Evolutionary conservation across 129 eudicot genomes (phyloP).

Genomic region (Artemisia annua): DNA sequence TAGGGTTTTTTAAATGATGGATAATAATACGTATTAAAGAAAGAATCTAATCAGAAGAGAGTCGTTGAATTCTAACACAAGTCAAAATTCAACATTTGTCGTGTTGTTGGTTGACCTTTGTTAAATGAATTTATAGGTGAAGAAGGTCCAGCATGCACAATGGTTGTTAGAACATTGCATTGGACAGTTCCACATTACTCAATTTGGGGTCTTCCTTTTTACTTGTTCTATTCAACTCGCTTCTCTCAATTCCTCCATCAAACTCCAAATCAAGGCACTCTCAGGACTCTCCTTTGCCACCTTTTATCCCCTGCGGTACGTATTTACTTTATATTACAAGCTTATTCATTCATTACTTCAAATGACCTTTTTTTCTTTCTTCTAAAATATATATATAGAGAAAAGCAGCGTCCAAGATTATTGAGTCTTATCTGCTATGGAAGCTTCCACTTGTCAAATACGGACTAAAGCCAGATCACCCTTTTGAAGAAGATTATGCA

Average conservation of each 20-base stretch:
- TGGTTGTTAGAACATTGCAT: constrained; percentile 85
- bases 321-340: neutral
- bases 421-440: constrained; percentile 79
- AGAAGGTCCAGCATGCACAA: constrained; percentile 74
- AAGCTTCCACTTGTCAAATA: constrained; percentile 83
- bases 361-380: neutral
- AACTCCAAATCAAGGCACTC: constrained; percentile 81
- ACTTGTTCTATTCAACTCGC: constrained; percentile 88
- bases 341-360: neutral
- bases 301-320: constrained; percentile 65
- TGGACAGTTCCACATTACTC: constrained; percentile 98
- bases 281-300: constrained; percentile 55
- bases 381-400: constrained; percentile 37
- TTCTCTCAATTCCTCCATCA: constrained; percentile 84
- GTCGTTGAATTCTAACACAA: no score
- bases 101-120: neutral
- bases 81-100: no score
- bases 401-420: constrained; percentile 54
- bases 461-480: constrained; percentile 87
- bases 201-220: constrained; percentile 93
- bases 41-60: no score
- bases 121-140: constrained; percentile 42
- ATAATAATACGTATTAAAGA: no score
- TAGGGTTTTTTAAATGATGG: no score
- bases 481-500: constrained; percentile 95